Evolutionary conservation across 2,329 filamentous ascomycete species (phyloP).

Genomic region (Colletotrichum siamense): DNA sequence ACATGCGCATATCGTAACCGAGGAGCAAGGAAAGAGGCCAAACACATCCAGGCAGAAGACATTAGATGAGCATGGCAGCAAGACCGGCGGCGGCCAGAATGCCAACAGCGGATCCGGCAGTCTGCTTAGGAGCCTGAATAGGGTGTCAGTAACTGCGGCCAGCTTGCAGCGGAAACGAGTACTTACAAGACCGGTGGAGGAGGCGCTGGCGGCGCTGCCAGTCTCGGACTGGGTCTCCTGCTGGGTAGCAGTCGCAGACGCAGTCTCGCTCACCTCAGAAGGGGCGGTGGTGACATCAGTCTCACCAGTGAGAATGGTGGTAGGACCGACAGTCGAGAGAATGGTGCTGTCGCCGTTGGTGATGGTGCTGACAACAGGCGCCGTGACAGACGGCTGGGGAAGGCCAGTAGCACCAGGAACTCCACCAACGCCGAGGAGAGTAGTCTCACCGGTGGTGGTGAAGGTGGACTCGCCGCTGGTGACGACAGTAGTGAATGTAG

Average conservation of each 20-base stretch:
- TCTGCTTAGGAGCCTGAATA: slow-evolving; percentile 30
- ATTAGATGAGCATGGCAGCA: slow-evolving; percentile 54
- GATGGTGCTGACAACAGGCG: slow-evolving; percentile 20
- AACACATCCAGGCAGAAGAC: not conserved
- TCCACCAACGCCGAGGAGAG: slow-evolving; percentile 28
- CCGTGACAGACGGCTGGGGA: slow-evolving; percentile 6
- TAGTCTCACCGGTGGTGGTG: slow-evolving; percentile 30
- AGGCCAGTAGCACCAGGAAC: slow-evolving; percentile 5
- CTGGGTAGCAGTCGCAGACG: slow-evolving; percentile 17
- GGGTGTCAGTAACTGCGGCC: not conserved
- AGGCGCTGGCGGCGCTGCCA: slow-evolving; percentile 8
- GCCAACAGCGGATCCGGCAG: slow-evolving; percentile 48
- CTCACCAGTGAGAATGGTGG: slow-evolving; percentile 29
- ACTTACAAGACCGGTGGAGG: slow-evolving; percentile 29
- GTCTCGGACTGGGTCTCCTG: not conserved
- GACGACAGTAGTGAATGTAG: slow-evolving; percentile 27
- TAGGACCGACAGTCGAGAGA: slow-evolving; percentile 23
- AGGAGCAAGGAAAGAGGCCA: slow-evolving; percentile 11
- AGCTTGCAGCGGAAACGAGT: not conserved
- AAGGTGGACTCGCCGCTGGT: slow-evolving; percentile 25
- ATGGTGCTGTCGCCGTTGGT: slow-evolving; percentile 3
- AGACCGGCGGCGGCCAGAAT: slow-evolving; percentile 55
- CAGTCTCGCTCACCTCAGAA: slow-evolving; percentile 22
- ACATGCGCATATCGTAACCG: slow-evolving; percentile 37
- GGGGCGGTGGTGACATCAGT: slow-evolving; percentile 24